phyloP scores from a whole-genome alignment of 257 asterid genomes.

The Voacanga thouarsii region DNA sequence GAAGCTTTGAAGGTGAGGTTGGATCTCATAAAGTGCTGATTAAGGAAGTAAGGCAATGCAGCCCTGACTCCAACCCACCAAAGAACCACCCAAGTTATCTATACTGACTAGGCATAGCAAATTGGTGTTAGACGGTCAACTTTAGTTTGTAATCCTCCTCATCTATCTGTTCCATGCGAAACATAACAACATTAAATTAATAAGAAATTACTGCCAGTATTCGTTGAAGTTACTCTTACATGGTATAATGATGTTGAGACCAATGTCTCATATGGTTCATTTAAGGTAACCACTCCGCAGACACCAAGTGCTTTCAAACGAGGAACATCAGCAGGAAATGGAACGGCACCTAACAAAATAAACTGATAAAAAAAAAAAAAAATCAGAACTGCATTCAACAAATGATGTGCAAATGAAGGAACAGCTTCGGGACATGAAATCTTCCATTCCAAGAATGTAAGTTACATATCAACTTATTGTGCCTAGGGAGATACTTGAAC shows the following conservation, averaged over 20 bases:
- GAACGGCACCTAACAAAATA: constrained; percentile 92
- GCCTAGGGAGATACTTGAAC: not conserved
- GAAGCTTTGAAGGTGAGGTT: no score
- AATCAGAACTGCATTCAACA: constrained; percentile 12
- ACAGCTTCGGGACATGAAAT: not conserved
- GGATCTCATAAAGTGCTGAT: not conserved
- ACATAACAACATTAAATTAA: not conserved
- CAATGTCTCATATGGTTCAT: constrained; percentile 85
- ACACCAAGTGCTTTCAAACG: constrained; percentile 81
- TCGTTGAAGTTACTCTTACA: constrained; percentile 35
- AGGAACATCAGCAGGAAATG: constrained; percentile 89
- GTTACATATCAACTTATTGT: not conserved
- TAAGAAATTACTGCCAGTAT: not conserved
- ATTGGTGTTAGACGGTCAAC: not conserved
- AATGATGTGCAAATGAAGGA: not conserved
- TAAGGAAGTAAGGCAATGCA: not conserved
- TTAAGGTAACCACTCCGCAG: constrained; percentile 83
- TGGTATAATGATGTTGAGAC: constrained; percentile 70
- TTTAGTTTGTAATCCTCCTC: not conserved
- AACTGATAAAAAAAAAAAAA: constrained; percentile 33
- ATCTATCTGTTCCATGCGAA: not conserved
- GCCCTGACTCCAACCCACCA: not conserved
- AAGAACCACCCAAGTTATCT: not conserved
- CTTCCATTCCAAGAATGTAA: not conserved
- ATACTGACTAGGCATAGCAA: not conserved